Evolutionary conservation across 106 monocot genomes (phyloP).

Genomic region (Dendrobium nobile): DNA sequence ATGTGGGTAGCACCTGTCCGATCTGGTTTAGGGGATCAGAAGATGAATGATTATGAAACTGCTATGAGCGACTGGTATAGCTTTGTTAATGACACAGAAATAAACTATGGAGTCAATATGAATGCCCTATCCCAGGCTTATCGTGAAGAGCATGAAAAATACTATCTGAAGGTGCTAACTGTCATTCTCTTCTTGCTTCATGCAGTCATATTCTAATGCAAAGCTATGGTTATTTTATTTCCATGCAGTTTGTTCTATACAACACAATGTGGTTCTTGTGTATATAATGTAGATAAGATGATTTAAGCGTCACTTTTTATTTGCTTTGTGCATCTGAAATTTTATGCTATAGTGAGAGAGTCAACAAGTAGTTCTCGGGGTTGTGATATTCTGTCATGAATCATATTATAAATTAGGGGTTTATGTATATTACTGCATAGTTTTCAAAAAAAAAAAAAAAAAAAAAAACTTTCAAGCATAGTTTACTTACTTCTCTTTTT

Average conservation of each 20-base stretch:
- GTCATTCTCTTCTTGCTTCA: background rate
- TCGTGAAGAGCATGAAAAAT: constrained; percentile 80
- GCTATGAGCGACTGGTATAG: constrained; percentile 76
- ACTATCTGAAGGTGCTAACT: constrained; percentile 72
- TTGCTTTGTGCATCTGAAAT: background rate
- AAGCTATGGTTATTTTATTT: background rate
- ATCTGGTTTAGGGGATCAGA: constrained; percentile 72
- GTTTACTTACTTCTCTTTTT: background rate
- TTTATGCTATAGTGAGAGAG: background rate
- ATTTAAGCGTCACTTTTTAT: background rate
- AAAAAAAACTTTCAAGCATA: background rate
- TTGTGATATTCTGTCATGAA: background rate
- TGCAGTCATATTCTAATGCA: background rate
- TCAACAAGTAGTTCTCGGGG: background rate
- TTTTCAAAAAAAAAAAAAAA: background rate
- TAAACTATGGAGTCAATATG: constrained; percentile 90
- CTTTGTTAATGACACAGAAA: constrained; percentile 74
- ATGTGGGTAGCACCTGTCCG: constrained; percentile 98
- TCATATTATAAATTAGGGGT: background rate
- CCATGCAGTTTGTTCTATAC: background rate
- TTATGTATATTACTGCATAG: background rate
- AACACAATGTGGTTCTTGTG: background rate
- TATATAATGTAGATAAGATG: background rate
- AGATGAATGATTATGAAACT: constrained; percentile 64
- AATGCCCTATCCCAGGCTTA: constrained; percentile 67